Evolutionary conservation across 163 green algal genomes (phyloP).

Genomic region (Coccomyxa subellipsoidea): DNA sequence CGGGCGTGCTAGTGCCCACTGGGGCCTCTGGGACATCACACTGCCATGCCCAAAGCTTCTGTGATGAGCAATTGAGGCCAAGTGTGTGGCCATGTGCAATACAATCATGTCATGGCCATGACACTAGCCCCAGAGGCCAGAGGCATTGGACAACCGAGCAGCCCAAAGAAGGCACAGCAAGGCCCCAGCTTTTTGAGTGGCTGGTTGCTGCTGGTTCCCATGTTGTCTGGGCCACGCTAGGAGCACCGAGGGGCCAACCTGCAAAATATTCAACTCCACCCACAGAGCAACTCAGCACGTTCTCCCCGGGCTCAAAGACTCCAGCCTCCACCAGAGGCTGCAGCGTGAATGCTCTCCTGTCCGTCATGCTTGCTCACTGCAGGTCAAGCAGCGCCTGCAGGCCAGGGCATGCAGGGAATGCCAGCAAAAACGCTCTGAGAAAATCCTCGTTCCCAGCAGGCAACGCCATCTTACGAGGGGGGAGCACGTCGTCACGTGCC

Average conservation of each 20-base stretch:
- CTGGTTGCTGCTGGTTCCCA: neutral
- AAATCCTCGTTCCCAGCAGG: neutral
- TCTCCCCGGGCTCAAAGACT: conserved; percentile 9
- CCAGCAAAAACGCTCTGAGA: neutral
- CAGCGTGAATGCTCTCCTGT: conserved; percentile 14
- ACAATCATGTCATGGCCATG: conserved; percentile 1
- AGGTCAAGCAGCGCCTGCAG: neutral
- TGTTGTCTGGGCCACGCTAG: neutral
- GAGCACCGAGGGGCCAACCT: neutral
- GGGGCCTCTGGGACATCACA: neutral
- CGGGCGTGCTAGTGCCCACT: neutral
- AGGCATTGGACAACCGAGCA: neutral
- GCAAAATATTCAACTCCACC: conserved; percentile 17
- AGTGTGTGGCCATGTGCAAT: neutral
- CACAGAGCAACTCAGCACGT: conserved; percentile 14
- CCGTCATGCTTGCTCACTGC: neutral
- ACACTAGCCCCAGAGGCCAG: neutral
- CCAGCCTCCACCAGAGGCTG: conserved; percentile 11
- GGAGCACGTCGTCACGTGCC: neutral
- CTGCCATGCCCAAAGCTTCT: neutral
- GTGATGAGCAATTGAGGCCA: neutral
- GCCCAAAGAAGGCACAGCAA: neutral
- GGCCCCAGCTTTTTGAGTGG: neutral
- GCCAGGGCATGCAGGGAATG: neutral
- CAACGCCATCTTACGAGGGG: neutral